Conservation (phyloP, 2,329 filamentous ascomycete species). For the Ceratocystis cacaofunesta region DNA sequence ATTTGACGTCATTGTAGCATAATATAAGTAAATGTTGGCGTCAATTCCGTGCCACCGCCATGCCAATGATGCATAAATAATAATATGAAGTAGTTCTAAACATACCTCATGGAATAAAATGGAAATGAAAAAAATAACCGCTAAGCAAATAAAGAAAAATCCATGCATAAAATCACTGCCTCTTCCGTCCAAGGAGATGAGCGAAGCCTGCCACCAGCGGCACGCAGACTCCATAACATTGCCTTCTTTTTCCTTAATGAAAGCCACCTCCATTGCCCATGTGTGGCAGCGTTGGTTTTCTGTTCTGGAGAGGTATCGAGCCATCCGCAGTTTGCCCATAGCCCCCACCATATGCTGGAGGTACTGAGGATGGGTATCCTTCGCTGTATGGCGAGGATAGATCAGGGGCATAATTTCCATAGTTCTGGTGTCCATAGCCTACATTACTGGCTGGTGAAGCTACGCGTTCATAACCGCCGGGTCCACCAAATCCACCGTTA, state of each 20-base stretch:
- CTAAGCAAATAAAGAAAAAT: neutral
- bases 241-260: neutral
- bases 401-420: neutral
- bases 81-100: neutral
- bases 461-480: neutral
- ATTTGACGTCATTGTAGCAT: neutral
- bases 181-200: neutral
- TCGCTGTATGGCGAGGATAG: neutral
- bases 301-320: constrained; percentile 12
- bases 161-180: neutral
- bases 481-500: neutral
- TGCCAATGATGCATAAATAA: neutral
- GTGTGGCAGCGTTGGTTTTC: neutral
- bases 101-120: neutral
- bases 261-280: neutral
- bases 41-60: neutral
- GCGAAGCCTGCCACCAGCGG: neutral
- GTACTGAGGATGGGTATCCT: neutral
- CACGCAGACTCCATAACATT: neutral
- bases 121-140: neutral
- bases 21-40: neutral
- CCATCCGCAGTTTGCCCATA: constrained; percentile 3
- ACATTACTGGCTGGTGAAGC: constrained; percentile 1
- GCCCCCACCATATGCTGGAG: neutral
- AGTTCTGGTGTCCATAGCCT: neutral